Evolutionary conservation across 2,329 filamentous ascomycete genomes (phyloP).

Genomic region (Botrytis fabae): DNA sequence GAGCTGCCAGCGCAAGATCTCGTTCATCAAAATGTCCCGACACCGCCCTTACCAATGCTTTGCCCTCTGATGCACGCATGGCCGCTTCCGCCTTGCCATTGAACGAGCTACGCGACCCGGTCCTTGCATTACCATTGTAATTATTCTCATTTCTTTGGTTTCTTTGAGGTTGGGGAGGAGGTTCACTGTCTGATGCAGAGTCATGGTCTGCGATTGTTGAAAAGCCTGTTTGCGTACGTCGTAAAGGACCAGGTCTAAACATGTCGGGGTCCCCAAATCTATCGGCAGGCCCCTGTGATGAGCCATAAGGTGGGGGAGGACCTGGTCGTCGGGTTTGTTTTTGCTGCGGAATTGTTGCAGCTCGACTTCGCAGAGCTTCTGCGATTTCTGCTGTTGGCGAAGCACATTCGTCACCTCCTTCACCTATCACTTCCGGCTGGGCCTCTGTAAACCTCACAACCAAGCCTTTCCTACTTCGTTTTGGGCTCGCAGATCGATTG

Average conservation of each 20-base stretch:
- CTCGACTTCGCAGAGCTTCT: slow-evolving; percentile 47
- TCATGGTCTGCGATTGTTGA: slow-evolving; percentile 22
- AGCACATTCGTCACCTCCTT: slow-evolving; percentile 80
- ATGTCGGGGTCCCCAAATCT: slow-evolving; percentile 24
- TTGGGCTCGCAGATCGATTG: slow-evolving; percentile 40
- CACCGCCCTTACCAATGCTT: slow-evolving; percentile 51
- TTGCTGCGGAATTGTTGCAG: slow-evolving; percentile 30
- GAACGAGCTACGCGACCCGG: slow-evolving; percentile 31
- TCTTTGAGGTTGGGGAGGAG: slow-evolving; percentile 1
- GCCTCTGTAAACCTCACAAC: slow-evolving; percentile 72
- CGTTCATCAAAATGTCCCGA: slow-evolving; percentile 20
- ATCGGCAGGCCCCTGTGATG: slow-evolving; percentile 17
- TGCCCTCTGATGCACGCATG: slow-evolving; percentile 61
- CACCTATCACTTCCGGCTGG: slow-evolving; percentile 79
- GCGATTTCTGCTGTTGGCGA: slow-evolving; percentile 63
- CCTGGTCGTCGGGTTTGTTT: slow-evolving; percentile 20
- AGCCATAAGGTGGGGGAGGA: slow-evolving; percentile 17
- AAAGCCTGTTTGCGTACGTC: slow-evolving; percentile 54
- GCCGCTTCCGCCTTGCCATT: slow-evolving; percentile 52
- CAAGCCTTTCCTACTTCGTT: slow-evolving; percentile 63
- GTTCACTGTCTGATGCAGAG: slow-evolving; percentile 9
- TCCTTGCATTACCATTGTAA: slow-evolving; percentile 6
- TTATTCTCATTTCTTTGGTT: slow-evolving; percentile 9
- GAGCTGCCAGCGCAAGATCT: slow-evolving; percentile 16
- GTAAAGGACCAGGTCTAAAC: slow-evolving; percentile 56